Base-by-base conservation (phyloP, 306 rosid species). In the Cucumis melo region DNA sequence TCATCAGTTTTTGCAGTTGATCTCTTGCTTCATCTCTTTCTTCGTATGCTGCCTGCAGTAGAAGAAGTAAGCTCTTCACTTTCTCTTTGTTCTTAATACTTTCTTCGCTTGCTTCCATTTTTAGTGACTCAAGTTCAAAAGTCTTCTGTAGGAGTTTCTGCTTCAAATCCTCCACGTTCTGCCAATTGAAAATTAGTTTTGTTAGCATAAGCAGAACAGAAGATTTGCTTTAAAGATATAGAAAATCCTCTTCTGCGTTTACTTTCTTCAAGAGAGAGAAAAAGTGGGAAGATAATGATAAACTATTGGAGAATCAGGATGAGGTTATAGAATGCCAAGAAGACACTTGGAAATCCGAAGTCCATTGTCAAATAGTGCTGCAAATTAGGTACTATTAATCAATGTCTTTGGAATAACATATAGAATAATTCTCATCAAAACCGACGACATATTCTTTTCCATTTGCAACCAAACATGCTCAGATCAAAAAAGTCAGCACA, bases 21-120 rank as follows among this genome's bases (percentile, higher is more conserved):
- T 78, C 65, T 72, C 78, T 87, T 1, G 93, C 92, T 77, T 91
- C 91, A 6, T 88, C 93, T 80, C 91, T 82, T 68, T 93, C 97
- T 73, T 84, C 65, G 65, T 46, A 59, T 6, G 91, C 86, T 60
- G 72, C 54, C 13, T 84, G 56, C 19, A 93, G 79, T 29, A 84
- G 84, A 41, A 77, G 73, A 4, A 84, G 27, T 16, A 90, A 59
- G 20, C 78, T 60, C 39, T 60, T 81, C 59, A 80, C 27, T 10
- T 77, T 81, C 82, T 84, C 89, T 38, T 81, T 82, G 51, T 65
- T 81, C 71, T 79, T 87, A 34, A 58, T 61, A 73, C 74, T 84
- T 71, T 86, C 84, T 19, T 83, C 86, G 34, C 16, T 77, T 51
- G 87, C 88, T 42, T 74, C 81, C 81, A 78, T 67, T 66, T 39